Percentiles rank a stretch among this genome's conserved stretches.
phyloP scores from a whole-genome alignment of 257 asterid genomes.

The Hygrophila difformis region DNA sequence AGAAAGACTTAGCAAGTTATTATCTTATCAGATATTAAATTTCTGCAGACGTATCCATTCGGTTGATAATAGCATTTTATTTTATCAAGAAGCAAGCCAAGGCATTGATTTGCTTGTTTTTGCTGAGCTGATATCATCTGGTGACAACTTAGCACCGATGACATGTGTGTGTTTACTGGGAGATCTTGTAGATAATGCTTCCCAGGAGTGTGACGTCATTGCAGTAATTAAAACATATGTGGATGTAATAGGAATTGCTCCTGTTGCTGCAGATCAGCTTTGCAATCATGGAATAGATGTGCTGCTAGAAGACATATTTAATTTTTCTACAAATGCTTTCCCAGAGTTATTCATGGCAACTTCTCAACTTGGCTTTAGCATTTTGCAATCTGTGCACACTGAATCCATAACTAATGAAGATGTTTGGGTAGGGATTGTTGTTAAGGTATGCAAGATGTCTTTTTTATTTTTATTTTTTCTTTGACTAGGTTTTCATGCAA shows the following conservation, averaged over 20 bases:
- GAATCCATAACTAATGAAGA: conserved; percentile 47
- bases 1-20: conserved; percentile 56
- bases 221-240: conserved; percentile 42
- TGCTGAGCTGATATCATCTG: conserved; percentile 61
- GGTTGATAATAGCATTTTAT: conserved; percentile 21
- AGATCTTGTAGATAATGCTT: conserved; percentile 41
- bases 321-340: conserved; percentile 27
- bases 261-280: conserved; percentile 70
- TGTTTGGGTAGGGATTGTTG: conserved; percentile 58
- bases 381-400: conserved; percentile 49
- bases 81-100: conserved; percentile 24
- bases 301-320: conserved; percentile 39
- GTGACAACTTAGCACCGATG: conserved; percentile 50
- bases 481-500: not conserved
- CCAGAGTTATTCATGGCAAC: conserved; percentile 37
- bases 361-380: conserved; percentile 37
- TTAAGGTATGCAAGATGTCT: conserved; percentile 42
- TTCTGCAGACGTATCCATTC: conserved; percentile 46
- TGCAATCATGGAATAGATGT: conserved; percentile 57
- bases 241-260: conserved; percentile 44
- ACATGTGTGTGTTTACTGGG: conserved; percentile 47
- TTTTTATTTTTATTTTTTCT: no score
- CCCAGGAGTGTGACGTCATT: conserved; percentile 44
- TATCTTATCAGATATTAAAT: conserved; percentile 54
- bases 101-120: conserved; percentile 37